Conservation (phyloP, 2,329 filamentous ascomycete genomes). For the Lizonia empirigonia region DNA sequence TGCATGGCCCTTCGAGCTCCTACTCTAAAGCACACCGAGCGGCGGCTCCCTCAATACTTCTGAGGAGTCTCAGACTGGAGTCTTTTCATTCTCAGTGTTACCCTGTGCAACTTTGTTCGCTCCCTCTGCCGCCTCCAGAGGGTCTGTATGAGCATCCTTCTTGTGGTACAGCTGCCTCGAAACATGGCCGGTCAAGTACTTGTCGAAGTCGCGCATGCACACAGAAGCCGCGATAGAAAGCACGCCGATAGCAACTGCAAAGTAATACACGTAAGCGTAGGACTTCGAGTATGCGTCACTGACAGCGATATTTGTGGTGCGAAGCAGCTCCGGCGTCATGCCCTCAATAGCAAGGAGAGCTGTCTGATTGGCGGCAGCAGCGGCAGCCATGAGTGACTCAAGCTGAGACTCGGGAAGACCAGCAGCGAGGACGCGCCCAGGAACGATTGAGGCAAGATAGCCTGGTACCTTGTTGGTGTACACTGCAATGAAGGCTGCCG, state of each 20-base stretch:
- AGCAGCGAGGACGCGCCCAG: slow-evolving; percentile 17
- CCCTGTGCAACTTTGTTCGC: background rate
- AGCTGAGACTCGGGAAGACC: slow-evolving; percentile 24
- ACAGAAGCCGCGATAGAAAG: slow-evolving; percentile 19
- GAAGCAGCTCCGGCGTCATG: slow-evolving; percentile 22
- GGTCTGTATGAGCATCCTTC: slow-evolving; percentile 11
- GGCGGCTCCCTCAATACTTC: too few relatives aligned
- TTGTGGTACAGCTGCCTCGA: slow-evolving; percentile 21
- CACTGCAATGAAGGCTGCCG: slow-evolving; percentile 29
- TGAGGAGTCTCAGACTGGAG: background rate
- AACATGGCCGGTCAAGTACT: slow-evolving; percentile 27
- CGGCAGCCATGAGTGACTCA: slow-evolving; percentile 20
- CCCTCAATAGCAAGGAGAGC: slow-evolving; percentile 11
- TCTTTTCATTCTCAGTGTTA: background rate
- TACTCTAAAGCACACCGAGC: too few relatives aligned
- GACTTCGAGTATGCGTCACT: slow-evolving; percentile 22
- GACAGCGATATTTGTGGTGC: slow-evolving; percentile 18
- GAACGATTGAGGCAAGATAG: slow-evolving; percentile 19
- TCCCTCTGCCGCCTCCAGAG: slow-evolving; percentile 7
- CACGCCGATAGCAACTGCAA: slow-evolving; percentile 23
- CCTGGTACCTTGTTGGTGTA: slow-evolving; percentile 28
- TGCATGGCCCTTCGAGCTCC: too few relatives aligned
- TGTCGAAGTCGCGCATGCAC: slow-evolving; percentile 27
- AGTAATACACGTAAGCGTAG: slow-evolving; percentile 32
- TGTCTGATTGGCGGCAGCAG: slow-evolving; percentile 17